Evolutionary conservation across 495 filamentous ascomycete species (phyloP), one percentile per base, ranked within the genome.

Genomic region (Peziza echinospora): DNA sequence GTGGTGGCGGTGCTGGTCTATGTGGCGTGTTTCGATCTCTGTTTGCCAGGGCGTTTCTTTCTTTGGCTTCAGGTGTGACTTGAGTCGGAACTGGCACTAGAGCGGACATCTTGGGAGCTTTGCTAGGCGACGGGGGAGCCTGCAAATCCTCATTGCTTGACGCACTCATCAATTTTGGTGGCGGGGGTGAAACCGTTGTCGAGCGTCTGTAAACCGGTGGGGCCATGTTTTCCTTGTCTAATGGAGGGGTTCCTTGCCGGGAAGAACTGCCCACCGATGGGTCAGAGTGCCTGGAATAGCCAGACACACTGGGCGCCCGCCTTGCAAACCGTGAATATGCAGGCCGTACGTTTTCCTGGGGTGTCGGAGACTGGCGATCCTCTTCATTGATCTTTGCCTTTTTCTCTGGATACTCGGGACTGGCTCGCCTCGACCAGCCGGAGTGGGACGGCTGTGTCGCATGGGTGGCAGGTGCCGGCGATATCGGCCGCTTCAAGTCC

Each of bases 11-110:
- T 78, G 81, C 79, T n/a, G 80, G 70, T 48, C 82, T 64, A 49
- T 72, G 78, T 11, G 84, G 83, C 8, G 87, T 89, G 54, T 96
- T 97, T 49, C 75, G 76, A 60, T 72, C 87, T 49, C 80, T 69
- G 2, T 65, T 66, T 1, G 76, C 71, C 5, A 97, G 65, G 22
- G 78, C 76, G 53, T 77, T 78, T 51, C 82, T 70, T 34, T 76
- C 72, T n/a, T n/a, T n/a, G n/a, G n/a, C n/a, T n/a, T n/a, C n/a
- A n/a, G n/a, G n/a, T n/a, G n/a, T n/a, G n/a, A n/a, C n/a, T 2
- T 77, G 77, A 22, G 69, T 75, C 17, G 57, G 54, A 8, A 25
- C 16, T 21, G 48, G 42, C 2, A 37, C 41, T 17, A 37, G 6
- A 11, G 30, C 3, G 2, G 30, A 11, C 30, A 37, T 37, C 6